Base-by-base conservation (phyloP, 2,329 filamentous ascomycete genomes). In the Xylaria sp. region DNA sequence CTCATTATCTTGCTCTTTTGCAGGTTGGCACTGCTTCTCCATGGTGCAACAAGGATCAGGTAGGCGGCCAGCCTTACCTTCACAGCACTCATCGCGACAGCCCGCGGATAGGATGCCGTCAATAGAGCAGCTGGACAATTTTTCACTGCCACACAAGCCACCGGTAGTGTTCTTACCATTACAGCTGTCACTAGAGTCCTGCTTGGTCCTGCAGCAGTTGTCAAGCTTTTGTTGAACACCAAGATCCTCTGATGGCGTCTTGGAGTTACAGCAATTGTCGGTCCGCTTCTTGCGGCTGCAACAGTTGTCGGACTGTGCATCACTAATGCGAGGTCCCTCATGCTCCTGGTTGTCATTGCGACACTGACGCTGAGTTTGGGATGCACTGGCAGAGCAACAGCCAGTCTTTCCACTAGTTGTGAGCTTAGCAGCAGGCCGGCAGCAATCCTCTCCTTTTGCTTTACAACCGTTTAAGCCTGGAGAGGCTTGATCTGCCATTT, bases 81-180 rank as follows among this genome's bases (percentile, higher is more conserved):
- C 36, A 55, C 58, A 62, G 28, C 62, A 68, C n/a, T 25, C 57
- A 23, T 66, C 57, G 54, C 33, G 51, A 43, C 49, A 23, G 28
- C 31, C 46, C n/a, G 31, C 52, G 36, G 39, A 7, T 33, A 23
- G 20, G 39, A 52, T 39, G 15, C n/a, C 46, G n/a, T 52, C 52
- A 28, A 8, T 58, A 36, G 57, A 36, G 52, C 51, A 62, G 28
- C 51, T 31, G 3, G 62, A 41, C 5, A 0, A 20, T n/a, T 56
- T 39, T 15, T 62, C 58, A 10, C 33, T 31, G 36, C 56, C 33
- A 36, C 51, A 58, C 28, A 33, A 28, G 18, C 46, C 25, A 23
- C 7, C 12, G 13, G 48, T 33, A 41, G 10, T 10, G 3, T n/a
- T n/a, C 23, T 68, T 61, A 49, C n/a, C 46, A 9, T 31, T 10